Evolutionary conservation across 2,329 filamentous ascomycete genomes (phyloP).

Genomic region (Diplocarpon mali): DNA sequence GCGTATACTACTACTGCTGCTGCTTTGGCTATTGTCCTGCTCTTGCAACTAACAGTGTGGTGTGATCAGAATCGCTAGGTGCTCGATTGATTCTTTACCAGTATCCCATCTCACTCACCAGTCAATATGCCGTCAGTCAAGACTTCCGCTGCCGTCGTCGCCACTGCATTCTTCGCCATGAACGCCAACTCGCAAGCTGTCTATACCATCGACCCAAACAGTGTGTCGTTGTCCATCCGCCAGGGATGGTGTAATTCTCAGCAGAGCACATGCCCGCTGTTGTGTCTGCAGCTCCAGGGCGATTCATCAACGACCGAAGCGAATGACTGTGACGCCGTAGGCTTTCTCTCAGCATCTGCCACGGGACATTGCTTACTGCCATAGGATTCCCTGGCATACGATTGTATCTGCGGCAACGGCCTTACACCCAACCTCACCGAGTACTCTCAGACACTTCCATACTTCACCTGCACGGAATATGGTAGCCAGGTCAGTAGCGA

Average conservation of each 20-base stretch:
- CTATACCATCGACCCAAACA: conserved; percentile 50
- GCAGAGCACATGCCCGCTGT: conserved; percentile 53
- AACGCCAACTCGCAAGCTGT: conserved; percentile 37
- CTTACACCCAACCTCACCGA: conserved; percentile 60
- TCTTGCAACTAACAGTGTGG: no score
- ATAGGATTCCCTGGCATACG: conserved; percentile 51
- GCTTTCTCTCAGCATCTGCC: conserved; percentile 17
- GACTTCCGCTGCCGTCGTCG: conserved; percentile 32
- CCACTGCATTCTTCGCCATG: conserved; percentile 37
- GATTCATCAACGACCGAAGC: conserved; percentile 32
- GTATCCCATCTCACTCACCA: neutral
- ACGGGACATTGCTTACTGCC: neutral
- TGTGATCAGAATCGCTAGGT: no score
- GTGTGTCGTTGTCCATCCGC: conserved; percentile 38
- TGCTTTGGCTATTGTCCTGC: no score
- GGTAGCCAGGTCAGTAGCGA: conserved; percentile 33
- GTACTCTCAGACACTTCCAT: conserved; percentile 70
- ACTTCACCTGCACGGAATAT: conserved; percentile 63
- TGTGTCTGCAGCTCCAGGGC: conserved; percentile 53
- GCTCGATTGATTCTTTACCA: neutral
- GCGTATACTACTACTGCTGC: no score
- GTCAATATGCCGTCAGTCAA: conserved; percentile 43
- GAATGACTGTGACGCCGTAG: conserved; percentile 60
- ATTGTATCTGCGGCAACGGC: conserved; percentile 60
- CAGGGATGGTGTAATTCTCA: conserved; percentile 54